Base-by-base conservation (phyloP, 768 basidiomycete species). In the Botryobasidium botryosum region DNA sequence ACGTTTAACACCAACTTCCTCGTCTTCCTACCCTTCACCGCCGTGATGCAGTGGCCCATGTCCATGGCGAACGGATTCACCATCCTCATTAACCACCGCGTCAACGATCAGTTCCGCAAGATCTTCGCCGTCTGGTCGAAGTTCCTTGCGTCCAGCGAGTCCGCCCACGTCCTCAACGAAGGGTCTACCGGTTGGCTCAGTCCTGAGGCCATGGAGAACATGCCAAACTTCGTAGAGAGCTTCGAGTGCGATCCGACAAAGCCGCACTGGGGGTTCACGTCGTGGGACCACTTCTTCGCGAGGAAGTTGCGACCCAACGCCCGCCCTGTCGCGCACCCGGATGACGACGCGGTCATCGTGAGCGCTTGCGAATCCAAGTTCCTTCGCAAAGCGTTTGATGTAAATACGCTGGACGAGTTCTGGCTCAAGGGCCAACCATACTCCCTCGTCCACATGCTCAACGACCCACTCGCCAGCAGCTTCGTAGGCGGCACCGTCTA, bases 401-500 rank as follows among this genome's bases (percentile, higher is more conserved):
- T 72, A 26, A 52, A 68, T 42, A 54, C 53, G 1, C 55, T 54
- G 4, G 71, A 74, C 43, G 51, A 55, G 27, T 76, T 78, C 57
- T 78, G 73, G 74, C 52, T 76, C 56, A 78, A 79, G 53, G 71
- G 65, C 0, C 62, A 75, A 52, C 67, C 69, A 0, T 79, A 78
- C 56, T 77, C 75, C 3, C 68, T 77, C 35, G 28, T 54, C 5
- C 65, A 76, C 52, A 72, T 77, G 60, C 67, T 78, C 23, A 52
- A 64, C 32, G 65, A 73, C 48, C 51, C 61, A 0, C 53, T 57
- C 44, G 57, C 66, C 0, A 46, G 61, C 1, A 55, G 63, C 15
- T 71, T 75, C 50, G 60, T 65, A 4, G 71, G 69, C 6, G 75
- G 67, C 5, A 37, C 36, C 5, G n/a, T 37, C 6, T 37, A 5